A percentile compares a stretch with the other conserved stretches of the same genome.
Conservation (phyloP, 2,329 filamentous ascomycete species). For the Ceratocystiopsis minuta region DNA sequence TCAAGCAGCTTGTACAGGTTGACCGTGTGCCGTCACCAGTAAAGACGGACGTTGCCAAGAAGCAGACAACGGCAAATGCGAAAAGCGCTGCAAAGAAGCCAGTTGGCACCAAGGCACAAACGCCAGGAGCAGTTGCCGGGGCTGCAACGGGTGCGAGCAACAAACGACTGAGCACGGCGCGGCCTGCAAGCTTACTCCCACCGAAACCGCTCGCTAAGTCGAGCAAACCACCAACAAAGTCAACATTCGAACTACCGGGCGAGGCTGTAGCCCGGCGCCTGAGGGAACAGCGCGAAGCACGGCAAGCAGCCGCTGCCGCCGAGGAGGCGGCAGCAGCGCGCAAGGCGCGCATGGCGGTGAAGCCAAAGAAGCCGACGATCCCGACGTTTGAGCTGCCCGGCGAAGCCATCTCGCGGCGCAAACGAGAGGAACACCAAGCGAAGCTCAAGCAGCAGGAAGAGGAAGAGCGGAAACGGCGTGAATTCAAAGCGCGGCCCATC, state of each 20-base stretch:
- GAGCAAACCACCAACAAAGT: constrained; percentile 32
- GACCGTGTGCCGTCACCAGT: constrained; percentile 16
- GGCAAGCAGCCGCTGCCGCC: constrained; percentile 15
- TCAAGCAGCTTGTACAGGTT: constrained; percentile 22
- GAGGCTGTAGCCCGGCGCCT: constrained; percentile 40
- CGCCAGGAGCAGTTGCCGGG: constrained; percentile 17
- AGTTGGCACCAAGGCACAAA: constrained; percentile 14
- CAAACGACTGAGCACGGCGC: constrained; percentile 14
- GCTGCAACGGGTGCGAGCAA: constrained; percentile 2
- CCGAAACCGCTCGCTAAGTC: constrained; percentile 32
- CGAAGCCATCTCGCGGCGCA: constrained; percentile 37
- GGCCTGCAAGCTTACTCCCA: constrained; percentile 24
- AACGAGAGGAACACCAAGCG: constrained; percentile 37
- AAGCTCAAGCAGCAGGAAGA: constrained; percentile 39
- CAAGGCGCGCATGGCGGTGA: too few relatives aligned
- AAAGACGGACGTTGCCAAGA: constrained; percentile 8
- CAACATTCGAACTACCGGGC: constrained; percentile 44
- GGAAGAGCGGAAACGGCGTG: constrained; percentile 38
- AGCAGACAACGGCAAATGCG: too few relatives aligned
- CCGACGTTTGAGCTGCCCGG: constrained; percentile 45
- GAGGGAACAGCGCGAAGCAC: constrained; percentile 40
- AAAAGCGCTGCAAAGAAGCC: constrained; percentile 3
- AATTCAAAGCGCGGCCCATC: constrained; percentile 45
- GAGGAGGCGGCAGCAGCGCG: constrained; percentile 9
- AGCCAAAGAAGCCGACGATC: constrained; percentile 28